These are phyloP conservation scores for Plasmodium blacklocki DNA, from an alignment of 169 alveolate species.

Conservation along the genomic window DNA sequence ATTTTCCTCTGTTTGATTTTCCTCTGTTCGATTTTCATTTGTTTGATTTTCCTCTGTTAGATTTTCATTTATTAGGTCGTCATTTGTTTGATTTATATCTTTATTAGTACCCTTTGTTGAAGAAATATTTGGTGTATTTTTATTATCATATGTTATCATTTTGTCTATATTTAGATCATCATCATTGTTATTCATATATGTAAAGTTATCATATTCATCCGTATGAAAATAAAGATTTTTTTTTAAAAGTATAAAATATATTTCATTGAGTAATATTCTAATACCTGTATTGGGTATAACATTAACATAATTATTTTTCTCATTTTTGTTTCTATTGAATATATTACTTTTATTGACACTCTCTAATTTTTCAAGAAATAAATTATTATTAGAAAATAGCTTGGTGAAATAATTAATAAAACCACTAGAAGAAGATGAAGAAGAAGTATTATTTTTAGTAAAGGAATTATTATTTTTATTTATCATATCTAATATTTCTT, in stretches of 20 bases:
- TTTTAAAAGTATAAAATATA: constrained; percentile 66
- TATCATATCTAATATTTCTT: constrained; percentile 76
- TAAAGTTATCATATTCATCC: constrained; percentile 12
- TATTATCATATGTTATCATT: constrained; percentile 20
- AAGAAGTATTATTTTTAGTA: constrained; percentile 15
- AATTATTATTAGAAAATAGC: constrained; percentile 48
- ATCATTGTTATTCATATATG: constrained; percentile 13
- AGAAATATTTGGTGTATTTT: not conserved
- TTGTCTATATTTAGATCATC: constrained; percentile 57
- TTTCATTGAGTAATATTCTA: constrained; percentile 69
- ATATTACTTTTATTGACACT: constrained; percentile 52
- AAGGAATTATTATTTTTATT: constrained; percentile 27
- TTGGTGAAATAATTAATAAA: constrained; percentile 64
- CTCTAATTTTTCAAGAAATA: constrained; percentile 64
- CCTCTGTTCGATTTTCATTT: too few relatives aligned
- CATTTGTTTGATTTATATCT: not conserved
- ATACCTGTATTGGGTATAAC: constrained; percentile 74
- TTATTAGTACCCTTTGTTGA: not conserved
- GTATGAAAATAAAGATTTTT: constrained; percentile 74
- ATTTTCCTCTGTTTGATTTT: constrained; percentile 4
- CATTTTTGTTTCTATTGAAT: constrained; percentile 33
- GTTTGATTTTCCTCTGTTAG: not conserved
- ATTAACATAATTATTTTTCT: constrained; percentile 68
- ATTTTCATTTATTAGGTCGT: not conserved
- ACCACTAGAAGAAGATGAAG: constrained; percentile 25